Percentiles rank a stretch among this genome's conserved stretches.
These are phyloP conservation scores for Neurospora tetrasperma DNA, from an alignment of 495 filamentous ascomycete species.

Conservation along the genomic window DNA sequence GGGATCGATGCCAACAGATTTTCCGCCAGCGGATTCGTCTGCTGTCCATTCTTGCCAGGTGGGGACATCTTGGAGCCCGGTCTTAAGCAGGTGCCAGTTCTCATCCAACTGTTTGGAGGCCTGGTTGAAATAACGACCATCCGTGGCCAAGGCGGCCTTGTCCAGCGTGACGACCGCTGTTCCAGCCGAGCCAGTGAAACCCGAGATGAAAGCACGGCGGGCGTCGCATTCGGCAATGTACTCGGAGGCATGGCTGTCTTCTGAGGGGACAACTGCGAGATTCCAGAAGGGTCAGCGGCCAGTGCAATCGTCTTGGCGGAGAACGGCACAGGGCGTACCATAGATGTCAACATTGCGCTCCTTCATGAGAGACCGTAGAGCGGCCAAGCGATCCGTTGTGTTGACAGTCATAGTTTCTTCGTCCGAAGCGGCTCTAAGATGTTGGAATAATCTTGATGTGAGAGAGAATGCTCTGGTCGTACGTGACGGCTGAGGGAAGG, in stretches of 20 bases:
- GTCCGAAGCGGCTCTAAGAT: neutral
- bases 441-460: neutral
- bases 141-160: slow-evolving; percentile 85
- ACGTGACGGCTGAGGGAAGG: neutral
- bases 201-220: slow-evolving; percentile 83
- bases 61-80: slow-evolving; percentile 83
- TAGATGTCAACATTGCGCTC: slow-evolving; percentile 83
- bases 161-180: slow-evolving; percentile 79
- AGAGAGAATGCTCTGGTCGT: neutral
- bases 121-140: slow-evolving; percentile 98
- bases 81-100: slow-evolving; percentile 90
- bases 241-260: slow-evolving; percentile 96
- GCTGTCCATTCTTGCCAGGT: slow-evolving; percentile 98
- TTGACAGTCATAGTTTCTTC: slow-evolving; percentile 76
- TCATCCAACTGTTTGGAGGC: slow-evolving; percentile 82
- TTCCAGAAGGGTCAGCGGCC: slow-evolving; percentile 5
- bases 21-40: slow-evolving; percentile 73
- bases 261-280: slow-evolving; percentile 76
- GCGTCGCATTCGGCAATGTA: slow-evolving; percentile 93
- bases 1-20: slow-evolving; percentile 86
- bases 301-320: neutral
- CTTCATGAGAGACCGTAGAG: slow-evolving; percentile 80
- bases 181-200: slow-evolving; percentile 92
- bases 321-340: slow-evolving; percentile 47
- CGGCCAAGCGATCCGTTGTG: slow-evolving; percentile 65